Evolutionary conservation across 805 yeast species (phyloP).

Genomic region (Cyberlindnera subsufficiens): DNA sequence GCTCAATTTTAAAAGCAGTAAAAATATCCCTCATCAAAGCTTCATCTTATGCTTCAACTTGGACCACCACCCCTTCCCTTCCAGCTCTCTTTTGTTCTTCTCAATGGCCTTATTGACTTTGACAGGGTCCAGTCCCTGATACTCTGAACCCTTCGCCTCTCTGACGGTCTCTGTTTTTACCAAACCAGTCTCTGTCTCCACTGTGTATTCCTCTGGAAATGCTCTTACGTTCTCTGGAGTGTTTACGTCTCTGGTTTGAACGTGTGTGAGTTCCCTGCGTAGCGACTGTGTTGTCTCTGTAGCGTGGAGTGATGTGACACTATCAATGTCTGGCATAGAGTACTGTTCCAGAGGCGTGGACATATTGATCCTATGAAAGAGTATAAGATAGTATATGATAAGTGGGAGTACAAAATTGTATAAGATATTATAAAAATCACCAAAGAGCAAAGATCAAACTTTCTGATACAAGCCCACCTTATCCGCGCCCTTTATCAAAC

Average conservation of each 20-base stretch:
- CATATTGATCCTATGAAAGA: background rate
- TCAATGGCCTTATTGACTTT: conserved; percentile 26
- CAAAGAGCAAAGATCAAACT: too few relatives aligned
- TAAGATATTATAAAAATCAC: too few relatives aligned
- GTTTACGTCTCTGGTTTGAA: conserved; percentile 5
- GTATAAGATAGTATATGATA: too few relatives aligned
- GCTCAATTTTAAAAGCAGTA: background rate
- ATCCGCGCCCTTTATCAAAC: conserved; percentile 17
- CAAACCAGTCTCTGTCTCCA: conserved; percentile 63
- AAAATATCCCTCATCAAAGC: background rate
- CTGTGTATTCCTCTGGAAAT: conserved; percentile 63
- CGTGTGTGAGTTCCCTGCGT: conserved; percentile 4
- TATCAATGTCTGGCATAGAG: conserved; percentile 13
- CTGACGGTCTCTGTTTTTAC: conserved; percentile 46
- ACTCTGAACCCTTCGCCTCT: conserved; percentile 1
- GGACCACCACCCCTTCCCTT: conserved; percentile 19
- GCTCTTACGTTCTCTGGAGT: conserved; percentile 18
- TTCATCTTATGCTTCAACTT: conserved; percentile 16
- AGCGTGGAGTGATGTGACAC: conserved; percentile 1
- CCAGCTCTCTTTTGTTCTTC: conserved; percentile 25
- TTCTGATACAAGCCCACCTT: background rate
- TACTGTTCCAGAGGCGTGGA: conserved; percentile 5
- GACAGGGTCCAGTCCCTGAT: conserved; percentile 13
- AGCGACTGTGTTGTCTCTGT: conserved; percentile 5
- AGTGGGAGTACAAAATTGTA: too few relatives aligned